Evolutionary conservation across 352 stramenopile species (phyloP).

Genomic region (Phytophthora chlamydospora): DNA sequence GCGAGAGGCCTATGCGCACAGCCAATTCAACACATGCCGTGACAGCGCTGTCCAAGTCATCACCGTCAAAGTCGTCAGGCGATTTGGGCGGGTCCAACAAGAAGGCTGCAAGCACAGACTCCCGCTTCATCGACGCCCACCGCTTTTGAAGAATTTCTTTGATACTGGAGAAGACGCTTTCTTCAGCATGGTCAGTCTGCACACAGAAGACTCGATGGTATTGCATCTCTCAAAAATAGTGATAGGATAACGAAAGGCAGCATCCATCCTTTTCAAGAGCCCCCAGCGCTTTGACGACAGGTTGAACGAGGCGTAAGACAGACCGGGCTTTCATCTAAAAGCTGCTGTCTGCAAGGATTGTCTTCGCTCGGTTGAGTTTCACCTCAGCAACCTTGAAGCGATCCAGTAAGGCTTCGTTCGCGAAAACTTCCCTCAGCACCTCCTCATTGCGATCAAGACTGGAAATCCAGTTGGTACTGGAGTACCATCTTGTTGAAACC

Average conservation of each 20-base stretch:
- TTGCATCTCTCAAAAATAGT: conserved; percentile 11
- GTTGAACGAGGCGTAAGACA: conserved; percentile 2
- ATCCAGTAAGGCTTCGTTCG: background rate
- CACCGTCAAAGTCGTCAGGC: background rate
- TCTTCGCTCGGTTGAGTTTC: background rate
- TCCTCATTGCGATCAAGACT: conserved; percentile 9
- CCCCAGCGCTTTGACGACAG: conserved; percentile 14
- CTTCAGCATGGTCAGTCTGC: background rate
- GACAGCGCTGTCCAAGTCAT: background rate
- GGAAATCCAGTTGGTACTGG: conserved; percentile 11
- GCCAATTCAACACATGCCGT: background rate
- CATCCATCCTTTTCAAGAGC: conserved; percentile 26
- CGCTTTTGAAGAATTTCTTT: background rate
- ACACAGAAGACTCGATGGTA: background rate
- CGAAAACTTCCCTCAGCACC: conserved; percentile 5
- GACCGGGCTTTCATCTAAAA: conserved; percentile 7
- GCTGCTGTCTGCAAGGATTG: background rate
- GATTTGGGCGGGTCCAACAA: background rate
- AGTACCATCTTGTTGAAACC: conserved; percentile 19
- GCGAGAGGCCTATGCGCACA: background rate
- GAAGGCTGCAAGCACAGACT: background rate
- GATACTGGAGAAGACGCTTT: background rate
- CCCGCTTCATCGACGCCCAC: background rate
- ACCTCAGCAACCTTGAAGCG: background rate
- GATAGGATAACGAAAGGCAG: conserved; percentile 15